Evolutionary conservation across 345 rosid species (phyloP), one percentile per base, ranked within the genome.

Genomic region (Camelina hispida): DNA sequence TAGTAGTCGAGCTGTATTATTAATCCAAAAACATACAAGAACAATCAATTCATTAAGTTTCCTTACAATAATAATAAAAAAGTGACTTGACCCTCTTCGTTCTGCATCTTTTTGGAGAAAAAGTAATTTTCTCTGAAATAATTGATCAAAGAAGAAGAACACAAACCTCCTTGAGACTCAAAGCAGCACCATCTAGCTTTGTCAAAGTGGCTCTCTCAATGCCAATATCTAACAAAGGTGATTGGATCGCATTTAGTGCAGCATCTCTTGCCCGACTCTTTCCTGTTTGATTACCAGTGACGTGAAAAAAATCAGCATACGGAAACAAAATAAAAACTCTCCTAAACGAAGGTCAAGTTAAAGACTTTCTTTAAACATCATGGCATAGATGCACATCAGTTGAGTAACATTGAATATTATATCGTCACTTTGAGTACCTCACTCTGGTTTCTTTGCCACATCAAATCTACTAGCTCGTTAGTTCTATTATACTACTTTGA

Each of bases 221-320:
- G 66, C 99, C 99, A 78, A 95, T 85, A 77, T 95, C 97, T 48
- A 95, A 79, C 51, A 95, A 81, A 74, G 99, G 99, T 59, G 99
- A 95, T 51, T 95, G 99, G 69, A 95, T 95, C 4, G 99, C 99
- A 65, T 92, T 90, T 57, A 95, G 81, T 30, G 99, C 99, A 78
- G 97, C 99, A 81, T 95, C 99, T 87, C 99, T 89, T 69, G 97
- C 99, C 72, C 98, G 86, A 15, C 95, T 87, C 80, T 94, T 90
- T 75, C 98, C 98, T 91, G 75, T 35, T 74, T 10, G 62, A 32
- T 40, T 12, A 59, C 35, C 35, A 16, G 43, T 51, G 62, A 12
- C 53, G 37, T 35, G n/a, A 66, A 46, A 0, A 48, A 62, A 1
- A 16, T 72, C n/a, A 62, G 54, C n/a, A 57, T 56, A 32, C 11